Evolutionary conservation across 1,139 yeast genomes (phyloP), one percentile per base, ranked within the genome.

Genomic region (Eremothecium cymbalariae): DNA sequence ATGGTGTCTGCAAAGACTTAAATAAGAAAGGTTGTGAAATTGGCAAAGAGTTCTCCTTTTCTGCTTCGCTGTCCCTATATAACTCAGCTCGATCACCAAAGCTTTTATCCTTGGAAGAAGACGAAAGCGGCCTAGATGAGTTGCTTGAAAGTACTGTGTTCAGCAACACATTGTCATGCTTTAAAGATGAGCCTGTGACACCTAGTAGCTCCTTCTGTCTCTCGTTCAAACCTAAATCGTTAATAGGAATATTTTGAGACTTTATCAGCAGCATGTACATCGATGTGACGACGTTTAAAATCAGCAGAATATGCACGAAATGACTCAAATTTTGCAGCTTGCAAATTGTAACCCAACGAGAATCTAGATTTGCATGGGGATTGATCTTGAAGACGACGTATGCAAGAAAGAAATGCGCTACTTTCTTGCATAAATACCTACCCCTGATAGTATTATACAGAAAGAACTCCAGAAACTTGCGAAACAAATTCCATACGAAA

Each of bases 131-230:
- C 47, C 3, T n/a, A n/a, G n/a, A n/a, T n/a, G n/a, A n/a, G n/a
- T n/a, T n/a, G 51, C 43, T 36, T 48, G 57, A 28, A 41, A 38
- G 41, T 48, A 57, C 33, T 40, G 38, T 8, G 58, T 60, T 12
- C 59, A 63, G 19, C 53, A 47, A 21, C 49, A 47, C 13, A 51
- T 44, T 22, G 28, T 33, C 45, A 16, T 35, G 38, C 6, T 33
- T 32, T 8, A 25, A 19, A 15, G 57, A 48, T 4, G 56, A 41
- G 7, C 45, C 51, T 5, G 63, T 62, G 14, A 69, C 48, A 0
- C 74, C 74, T 32, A 69, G 47, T 13, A 69, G 53, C 30, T 55
- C 48, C 36, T 65, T 58, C 45, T 69, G 74, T 9, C 59, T 54
- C 2, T 61, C 57, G 4, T 64, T 62, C 29, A 69, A 38, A 9